Evolutionary conservation across 805 yeast genomes (phyloP).

Genomic region (Schizosaccharomyces pombe): DNA sequence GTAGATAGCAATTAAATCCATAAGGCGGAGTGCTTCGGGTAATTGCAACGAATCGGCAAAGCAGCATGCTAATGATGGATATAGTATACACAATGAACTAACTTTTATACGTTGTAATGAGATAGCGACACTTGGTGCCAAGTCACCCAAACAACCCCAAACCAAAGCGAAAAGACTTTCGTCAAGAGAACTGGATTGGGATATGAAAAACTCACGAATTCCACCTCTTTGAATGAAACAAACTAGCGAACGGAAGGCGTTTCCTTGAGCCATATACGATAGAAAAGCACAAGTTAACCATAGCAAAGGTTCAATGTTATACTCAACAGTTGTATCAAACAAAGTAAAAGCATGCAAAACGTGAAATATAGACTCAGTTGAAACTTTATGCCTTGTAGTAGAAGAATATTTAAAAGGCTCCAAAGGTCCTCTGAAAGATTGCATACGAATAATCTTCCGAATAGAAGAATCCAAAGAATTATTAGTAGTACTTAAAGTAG

Average conservation of each 20-base stretch:
- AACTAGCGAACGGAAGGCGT: not conserved
- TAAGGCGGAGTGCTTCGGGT: not conserved
- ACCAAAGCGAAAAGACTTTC: not conserved
- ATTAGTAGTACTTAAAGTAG: not conserved
- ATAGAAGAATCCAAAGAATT: not conserved
- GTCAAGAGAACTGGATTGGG: not conserved
- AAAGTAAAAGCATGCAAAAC: not conserved
- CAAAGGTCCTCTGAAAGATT: not conserved
- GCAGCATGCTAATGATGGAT: not conserved
- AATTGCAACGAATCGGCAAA: not conserved
- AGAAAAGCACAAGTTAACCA: not conserved
- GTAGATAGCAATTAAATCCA: not conserved
- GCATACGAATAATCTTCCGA: not conserved
- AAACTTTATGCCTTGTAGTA: not conserved
- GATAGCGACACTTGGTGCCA: not conserved
- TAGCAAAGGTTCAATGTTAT: not conserved
- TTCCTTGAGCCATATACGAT: not conserved
- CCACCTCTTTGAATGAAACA: not conserved
- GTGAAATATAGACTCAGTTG: not conserved
- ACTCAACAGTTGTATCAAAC: conserved; percentile 2
- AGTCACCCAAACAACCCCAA: not conserved
- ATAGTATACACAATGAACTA: not conserved
- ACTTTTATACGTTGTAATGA: not conserved
- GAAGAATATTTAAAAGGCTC: not conserved
- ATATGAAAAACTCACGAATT: not conserved